Evolutionary conservation across 2,329 filamentous ascomycete species (phyloP), one percentile per base, ranked within the genome.

Genomic region (Trichoderma sp.): DNA sequence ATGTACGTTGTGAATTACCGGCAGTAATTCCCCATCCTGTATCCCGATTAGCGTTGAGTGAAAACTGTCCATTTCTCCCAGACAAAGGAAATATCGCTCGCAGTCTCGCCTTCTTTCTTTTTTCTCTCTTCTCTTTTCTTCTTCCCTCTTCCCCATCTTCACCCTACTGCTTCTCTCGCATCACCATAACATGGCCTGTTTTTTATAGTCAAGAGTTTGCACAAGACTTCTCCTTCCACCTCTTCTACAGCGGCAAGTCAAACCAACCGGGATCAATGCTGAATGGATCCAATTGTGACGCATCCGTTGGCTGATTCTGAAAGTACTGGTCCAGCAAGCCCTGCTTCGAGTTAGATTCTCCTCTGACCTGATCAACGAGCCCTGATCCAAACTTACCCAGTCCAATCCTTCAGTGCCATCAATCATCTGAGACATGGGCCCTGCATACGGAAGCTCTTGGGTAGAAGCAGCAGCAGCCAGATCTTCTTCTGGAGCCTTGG

Each of bases 391-490:
- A 58, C 65, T 47, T 58, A 68, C 65, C 65, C 53, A 68, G 5
- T 68, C 53, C 4, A 68, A 21, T 1, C 65, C 53, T 4, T 68
- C 65, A 8, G 36, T 68, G 11, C 53, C 53, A n/a, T 68, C 65
- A 68, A 68, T 68, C 65, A 68, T 68, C 26, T 68, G 65, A 6
- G 65, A 68, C 65, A 68, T 68, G 7, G 65, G 6, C 2, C 53
- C 65, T 32, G 65, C 65, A 11, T 43, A 68, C 6, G 65, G 65
- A 4, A 68, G 34, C 7, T 68, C 53, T 2, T 57, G 47, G 4
- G 64, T 6, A 39, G 51, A 28, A 56, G 14, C 21, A n/a, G 21
- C 21, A 5, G 15, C 2, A 12, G 7, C 18, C 6, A 28, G 6
- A 3, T 26, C 21, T 18, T 68, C 18, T 15, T 6, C 6, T 26